Evolutionary conservation across 179 eudicot species (phyloP).

Genomic region (Beta corolliflora): DNA sequence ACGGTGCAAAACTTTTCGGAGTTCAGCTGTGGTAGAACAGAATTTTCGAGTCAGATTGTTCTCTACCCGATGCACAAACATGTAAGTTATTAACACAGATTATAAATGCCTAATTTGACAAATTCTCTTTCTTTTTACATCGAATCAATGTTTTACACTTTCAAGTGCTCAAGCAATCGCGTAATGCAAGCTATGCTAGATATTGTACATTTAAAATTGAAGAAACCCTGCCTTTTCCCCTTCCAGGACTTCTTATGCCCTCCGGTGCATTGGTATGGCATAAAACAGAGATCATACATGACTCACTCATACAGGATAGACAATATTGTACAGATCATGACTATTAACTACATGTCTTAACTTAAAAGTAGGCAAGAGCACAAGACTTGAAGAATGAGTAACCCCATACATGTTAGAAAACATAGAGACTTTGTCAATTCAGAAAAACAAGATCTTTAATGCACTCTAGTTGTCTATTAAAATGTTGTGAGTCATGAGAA

Average conservation of each 20-base stretch:
- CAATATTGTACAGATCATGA: not conserved
- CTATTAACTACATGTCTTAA: no score
- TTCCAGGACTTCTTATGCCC: not conserved
- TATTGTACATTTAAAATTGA: not conserved
- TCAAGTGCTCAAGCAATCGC: not conserved
- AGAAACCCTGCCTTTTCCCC: not conserved
- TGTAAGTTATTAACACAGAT: not conserved
- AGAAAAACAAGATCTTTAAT: not conserved
- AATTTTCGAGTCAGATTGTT: not conserved
- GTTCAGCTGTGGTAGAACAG: slow-evolving; percentile 18
- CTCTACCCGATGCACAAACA: not conserved
- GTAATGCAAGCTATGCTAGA: not conserved
- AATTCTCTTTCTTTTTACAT: not conserved
- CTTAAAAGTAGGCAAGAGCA: not conserved
- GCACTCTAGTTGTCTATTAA: not conserved
- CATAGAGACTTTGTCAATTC: not conserved
- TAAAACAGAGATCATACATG: not conserved
- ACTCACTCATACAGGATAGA: not conserved
- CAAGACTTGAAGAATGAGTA: not conserved
- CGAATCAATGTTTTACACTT: not conserved
- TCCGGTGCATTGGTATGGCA: not conserved
- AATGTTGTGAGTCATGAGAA: not conserved
- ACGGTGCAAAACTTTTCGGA: not conserved
- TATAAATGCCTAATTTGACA: not conserved
- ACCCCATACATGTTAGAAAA: not conserved